Evolutionary conservation across 805 yeast genomes (phyloP).

Genomic region (Blastobotrys parvus): DNA sequence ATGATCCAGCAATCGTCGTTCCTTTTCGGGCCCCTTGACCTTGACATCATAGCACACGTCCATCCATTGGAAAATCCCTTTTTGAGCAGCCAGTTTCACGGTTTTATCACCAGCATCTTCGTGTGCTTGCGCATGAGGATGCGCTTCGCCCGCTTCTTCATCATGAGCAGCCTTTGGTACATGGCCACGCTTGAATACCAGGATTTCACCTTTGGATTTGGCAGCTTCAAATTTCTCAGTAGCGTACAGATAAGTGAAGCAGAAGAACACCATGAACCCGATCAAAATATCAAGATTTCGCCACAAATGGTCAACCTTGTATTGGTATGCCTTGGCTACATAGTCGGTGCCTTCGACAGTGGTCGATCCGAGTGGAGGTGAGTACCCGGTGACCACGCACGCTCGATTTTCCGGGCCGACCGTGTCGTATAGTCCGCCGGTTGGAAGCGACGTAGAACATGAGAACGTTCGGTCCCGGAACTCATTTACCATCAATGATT

Average conservation of each 20-base stretch:
- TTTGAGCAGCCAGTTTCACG: slow-evolving; percentile 10
- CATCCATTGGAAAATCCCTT: slow-evolving; percentile 62
- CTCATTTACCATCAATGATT: slow-evolving; percentile 39
- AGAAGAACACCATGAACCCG: slow-evolving; percentile 48
- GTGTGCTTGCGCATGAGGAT: slow-evolving; percentile 3
- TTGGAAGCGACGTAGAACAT: slow-evolving; percentile 36
- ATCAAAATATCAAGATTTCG: slow-evolving; percentile 55
- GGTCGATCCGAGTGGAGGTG: slow-evolving; percentile 40
- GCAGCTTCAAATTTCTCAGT: slow-evolving; percentile 37
- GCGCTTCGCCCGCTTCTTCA: slow-evolving; percentile 5
- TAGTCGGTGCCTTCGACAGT: slow-evolving; percentile 47
- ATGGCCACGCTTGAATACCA: slow-evolving; percentile 37
- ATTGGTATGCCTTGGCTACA: slow-evolving; percentile 36
- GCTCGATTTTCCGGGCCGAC: slow-evolving; percentile 30
- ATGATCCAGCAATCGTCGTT: slow-evolving; percentile 50
- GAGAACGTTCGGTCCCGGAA: slow-evolving; percentile 33
- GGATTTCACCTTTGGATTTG: slow-evolving; percentile 49
- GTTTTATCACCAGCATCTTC: slow-evolving; percentile 1
- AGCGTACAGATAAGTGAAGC: slow-evolving; percentile 42
- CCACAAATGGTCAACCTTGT: slow-evolving; percentile 45
- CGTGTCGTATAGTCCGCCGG: slow-evolving; percentile 36
- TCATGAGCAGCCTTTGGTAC: slow-evolving; percentile 3
- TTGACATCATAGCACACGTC: slow-evolving; percentile 63
- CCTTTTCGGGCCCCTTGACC: slow-evolving; percentile 42
- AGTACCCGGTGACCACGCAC: slow-evolving; percentile 46